Conservation (phyloP, 129 eudicot species). For the Helianthus tuberosus region DNA sequence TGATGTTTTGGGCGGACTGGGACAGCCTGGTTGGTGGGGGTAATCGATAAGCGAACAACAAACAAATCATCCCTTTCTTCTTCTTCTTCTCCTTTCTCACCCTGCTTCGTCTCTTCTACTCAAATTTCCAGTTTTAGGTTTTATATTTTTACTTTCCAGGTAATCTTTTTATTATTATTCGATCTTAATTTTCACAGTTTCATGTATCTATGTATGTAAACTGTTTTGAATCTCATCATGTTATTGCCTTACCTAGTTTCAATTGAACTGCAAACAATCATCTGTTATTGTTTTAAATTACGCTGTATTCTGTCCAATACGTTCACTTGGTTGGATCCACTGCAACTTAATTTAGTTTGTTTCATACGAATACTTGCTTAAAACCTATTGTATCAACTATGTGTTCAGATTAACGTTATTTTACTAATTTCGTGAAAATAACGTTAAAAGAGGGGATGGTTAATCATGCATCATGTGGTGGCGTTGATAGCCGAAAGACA, state of each 20-base stretch:
- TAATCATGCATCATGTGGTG: too few species aligned
- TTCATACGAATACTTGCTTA: slow-evolving; percentile 11
- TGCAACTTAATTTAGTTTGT: background rate
- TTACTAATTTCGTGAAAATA: too few species aligned
- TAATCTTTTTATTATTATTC: background rate
- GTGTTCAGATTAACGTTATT: background rate
- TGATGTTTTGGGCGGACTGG: too few species aligned
- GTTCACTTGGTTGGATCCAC: background rate
- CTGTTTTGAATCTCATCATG: background rate
- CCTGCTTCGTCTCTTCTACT: background rate
- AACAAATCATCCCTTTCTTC: background rate
- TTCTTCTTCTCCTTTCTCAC: slow-evolving; percentile 12
- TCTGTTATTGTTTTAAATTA: background rate
- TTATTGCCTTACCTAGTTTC: slow-evolving; percentile 3
- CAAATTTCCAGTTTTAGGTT: slow-evolving; percentile 23
- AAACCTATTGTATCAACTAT: slow-evolving; percentile 1
- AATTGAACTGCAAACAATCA: background rate
- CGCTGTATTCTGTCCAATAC: background rate
- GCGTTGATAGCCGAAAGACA: too few species aligned
- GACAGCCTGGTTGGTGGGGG: background rate
- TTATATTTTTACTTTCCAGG: slow-evolving; percentile 26
- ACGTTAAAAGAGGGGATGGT: too few species aligned
- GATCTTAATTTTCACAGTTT: background rate
- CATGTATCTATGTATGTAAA: background rate
- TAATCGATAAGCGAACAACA: background rate